Conservation (phyloP, 176 grass and related monocot genomes). For the Lolium perenne region DNA sequence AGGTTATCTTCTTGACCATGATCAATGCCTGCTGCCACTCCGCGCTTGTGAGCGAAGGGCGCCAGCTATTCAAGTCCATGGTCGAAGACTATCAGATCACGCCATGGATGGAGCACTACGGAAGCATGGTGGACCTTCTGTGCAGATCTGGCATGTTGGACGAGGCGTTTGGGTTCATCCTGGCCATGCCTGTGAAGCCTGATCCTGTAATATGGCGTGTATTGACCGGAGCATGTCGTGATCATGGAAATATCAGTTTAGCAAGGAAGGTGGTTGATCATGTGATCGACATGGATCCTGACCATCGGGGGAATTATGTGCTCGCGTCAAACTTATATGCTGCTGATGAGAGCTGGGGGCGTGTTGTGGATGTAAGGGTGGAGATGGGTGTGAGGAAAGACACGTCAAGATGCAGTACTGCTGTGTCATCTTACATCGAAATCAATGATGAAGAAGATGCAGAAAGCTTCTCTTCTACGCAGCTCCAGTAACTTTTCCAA, state of each 20-base stretch:
- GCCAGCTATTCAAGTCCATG: slow-evolving; percentile 58
- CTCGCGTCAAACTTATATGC: slow-evolving; percentile 61
- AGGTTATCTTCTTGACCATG: slow-evolving; percentile 47
- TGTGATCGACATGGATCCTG: slow-evolving; percentile 54
- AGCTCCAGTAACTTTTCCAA: not conserved
- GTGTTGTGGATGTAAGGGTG: slow-evolving; percentile 55
- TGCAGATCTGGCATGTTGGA: slow-evolving; percentile 45
- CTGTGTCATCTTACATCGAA: slow-evolving; percentile 48
- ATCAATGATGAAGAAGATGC: slow-evolving; percentile 39
- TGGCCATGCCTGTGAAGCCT: slow-evolving; percentile 55
- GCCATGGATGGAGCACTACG: slow-evolving; percentile 71
- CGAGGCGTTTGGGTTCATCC: slow-evolving; percentile 54
- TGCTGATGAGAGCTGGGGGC: slow-evolving; percentile 52
- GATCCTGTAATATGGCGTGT: slow-evolving; percentile 69
- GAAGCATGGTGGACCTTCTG: slow-evolving; percentile 60
- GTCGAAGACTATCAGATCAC: slow-evolving; percentile 47
- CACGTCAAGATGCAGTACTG: slow-evolving; percentile 18
- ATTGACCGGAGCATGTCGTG: slow-evolving; percentile 55
- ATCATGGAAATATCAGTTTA: slow-evolving; percentile 51
- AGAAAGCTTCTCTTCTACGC: slow-evolving; percentile 25
- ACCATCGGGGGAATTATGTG: slow-evolving; percentile 53
- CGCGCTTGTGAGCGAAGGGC: slow-evolving; percentile 42
- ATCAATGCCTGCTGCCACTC: slow-evolving; percentile 59
- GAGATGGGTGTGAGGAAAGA: slow-evolving; percentile 50
- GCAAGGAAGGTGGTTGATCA: slow-evolving; percentile 55